A percentile compares a stretch with the other conserved stretches of the same genome.
Evolutionary conservation across 192 early-diverging fungal species (phyloP).

Genomic region (Umbelopsis sp.): DNA sequence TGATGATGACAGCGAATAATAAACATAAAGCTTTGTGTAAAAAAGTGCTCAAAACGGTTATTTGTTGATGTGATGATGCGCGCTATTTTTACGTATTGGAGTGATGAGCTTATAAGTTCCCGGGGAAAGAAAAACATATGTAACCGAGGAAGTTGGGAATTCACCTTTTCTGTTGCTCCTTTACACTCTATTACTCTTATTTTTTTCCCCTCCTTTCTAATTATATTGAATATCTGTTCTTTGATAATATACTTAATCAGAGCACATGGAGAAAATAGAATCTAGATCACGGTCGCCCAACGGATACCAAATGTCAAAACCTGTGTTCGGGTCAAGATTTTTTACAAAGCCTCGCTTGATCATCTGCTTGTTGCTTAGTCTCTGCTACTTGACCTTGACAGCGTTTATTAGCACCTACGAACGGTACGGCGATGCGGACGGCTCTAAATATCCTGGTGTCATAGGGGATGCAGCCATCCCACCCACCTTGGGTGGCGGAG

Average conservation of each 20-base stretch:
- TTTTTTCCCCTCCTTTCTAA: too few relatives aligned
- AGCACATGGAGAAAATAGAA: not conserved
- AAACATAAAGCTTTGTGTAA: not conserved
- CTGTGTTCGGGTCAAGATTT: not conserved
- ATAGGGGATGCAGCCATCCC: too few relatives aligned
- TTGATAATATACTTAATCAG: too few relatives aligned
- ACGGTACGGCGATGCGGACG: not conserved
- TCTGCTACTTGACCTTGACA: not conserved
- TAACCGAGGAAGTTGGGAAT: too few relatives aligned
- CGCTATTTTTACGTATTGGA: too few relatives aligned
- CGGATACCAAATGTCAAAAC: not conserved
- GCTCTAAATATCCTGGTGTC: not conserved
- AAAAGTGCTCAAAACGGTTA: not conserved
- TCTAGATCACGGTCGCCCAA: not conserved
- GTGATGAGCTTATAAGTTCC: too few relatives aligned
- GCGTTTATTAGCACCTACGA: not conserved
- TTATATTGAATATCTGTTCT: too few relatives aligned
- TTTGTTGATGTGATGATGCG: not conserved
- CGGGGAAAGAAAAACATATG: too few relatives aligned
- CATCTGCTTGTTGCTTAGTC: not conserved
- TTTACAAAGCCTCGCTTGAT: not conserved
- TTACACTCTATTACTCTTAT: too few relatives aligned
- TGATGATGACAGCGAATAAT: conserved; percentile 21
- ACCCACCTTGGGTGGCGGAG: not conserved
- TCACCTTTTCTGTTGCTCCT: too few relatives aligned